Evolutionary conservation across 192 early-diverging fungal species (phyloP), one percentile per base, ranked within the genome.

Genomic region (Backusella macrospora): DNA sequence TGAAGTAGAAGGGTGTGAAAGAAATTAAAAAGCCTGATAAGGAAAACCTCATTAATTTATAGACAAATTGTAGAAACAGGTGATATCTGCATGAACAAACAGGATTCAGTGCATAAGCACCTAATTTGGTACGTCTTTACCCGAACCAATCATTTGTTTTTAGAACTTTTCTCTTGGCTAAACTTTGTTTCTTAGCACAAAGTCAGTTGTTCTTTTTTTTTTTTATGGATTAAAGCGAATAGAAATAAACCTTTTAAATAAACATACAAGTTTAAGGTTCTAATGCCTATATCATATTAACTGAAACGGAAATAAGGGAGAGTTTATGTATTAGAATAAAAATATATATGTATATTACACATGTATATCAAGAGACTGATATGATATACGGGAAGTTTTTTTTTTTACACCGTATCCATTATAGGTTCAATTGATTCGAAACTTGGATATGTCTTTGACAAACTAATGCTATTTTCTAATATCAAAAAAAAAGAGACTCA

Each of bases 121-220:
- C 52, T 59, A 59, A 23, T 59, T 59, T 59, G 52, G 52, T 21
- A n/a, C 52, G 4, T 59, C 29, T 21, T 23, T 43, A 23, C 12
- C 52, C 18, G 52, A 59, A 55, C 52, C 52, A 55, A 55, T 26
- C 52, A 55, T 55, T 23, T 23, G 6, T n/a, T 55, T 55, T 55
- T 4, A 23, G 52, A 55, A 55, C 52, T 55, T 55, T 55, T 55
- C 52, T 21, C 18, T 55, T 55, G 8, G 52, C 21, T 55, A 9
- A 55, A 55, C 18, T 55, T 55, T 55, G 49, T 55, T 55, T 55
- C 45, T 46, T 46, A 46, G 12, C 7, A 55, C 42, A 43, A 43
- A 55, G 52, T 55, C 52, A 55, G 18, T 55, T 55, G 52, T 3
- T 55, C 49, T 55, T 55, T 52, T 55, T 55, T 49, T 49, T 48